A percentile compares a stretch with the other conserved stretches of the same genome.
These are phyloP conservation scores for Spongispora temasekensis DNA, from an alignment of 1,284 basidiomycete genomes.

Conservation along the genomic window DNA sequence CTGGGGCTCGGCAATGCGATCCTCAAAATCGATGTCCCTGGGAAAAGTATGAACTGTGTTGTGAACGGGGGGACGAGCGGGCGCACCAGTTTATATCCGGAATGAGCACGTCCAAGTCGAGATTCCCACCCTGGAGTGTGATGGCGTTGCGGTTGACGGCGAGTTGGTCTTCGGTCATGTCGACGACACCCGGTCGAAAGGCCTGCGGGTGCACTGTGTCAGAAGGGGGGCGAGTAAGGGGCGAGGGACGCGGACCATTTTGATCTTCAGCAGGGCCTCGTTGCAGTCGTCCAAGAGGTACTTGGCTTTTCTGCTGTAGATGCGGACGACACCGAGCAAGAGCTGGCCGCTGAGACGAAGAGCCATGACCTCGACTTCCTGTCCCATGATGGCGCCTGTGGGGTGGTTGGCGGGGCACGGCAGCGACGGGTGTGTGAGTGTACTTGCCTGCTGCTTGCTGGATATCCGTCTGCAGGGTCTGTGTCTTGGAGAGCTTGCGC, in stretches of 20 bases:
- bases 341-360: constrained; percentile 94
- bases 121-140: constrained; percentile 72
- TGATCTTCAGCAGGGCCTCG: constrained; percentile 93
- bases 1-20: constrained; percentile 62
- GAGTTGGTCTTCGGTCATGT: constrained; percentile 93
- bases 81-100: constrained; percentile 79
- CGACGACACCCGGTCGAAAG: constrained; percentile 90
- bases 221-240: not conserved
- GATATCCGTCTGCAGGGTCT: constrained; percentile 93
- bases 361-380: constrained; percentile 88
- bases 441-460: constrained; percentile 87
- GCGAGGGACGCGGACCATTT: constrained; percentile 65
- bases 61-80: not conserved
- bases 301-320: constrained; percentile 97
- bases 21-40: constrained; percentile 78
- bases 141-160: constrained; percentile 86
- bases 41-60: constrained; percentile 5
- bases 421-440: not conserved
- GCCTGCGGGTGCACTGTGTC: constrained; percentile 54
- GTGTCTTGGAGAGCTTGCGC: constrained; percentile 94
- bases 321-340: constrained; percentile 93
- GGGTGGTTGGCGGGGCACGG: not conserved
- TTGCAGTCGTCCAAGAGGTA: constrained; percentile 98
- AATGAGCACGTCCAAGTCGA: constrained; percentile 79
- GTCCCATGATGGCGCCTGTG: constrained; percentile 84